A percentile compares a stretch with the other conserved stretches of the same genome.
These are phyloP conservation scores for Acer campestre DNA, from an alignment of 345 rosid species.

Conservation along the genomic window DNA sequence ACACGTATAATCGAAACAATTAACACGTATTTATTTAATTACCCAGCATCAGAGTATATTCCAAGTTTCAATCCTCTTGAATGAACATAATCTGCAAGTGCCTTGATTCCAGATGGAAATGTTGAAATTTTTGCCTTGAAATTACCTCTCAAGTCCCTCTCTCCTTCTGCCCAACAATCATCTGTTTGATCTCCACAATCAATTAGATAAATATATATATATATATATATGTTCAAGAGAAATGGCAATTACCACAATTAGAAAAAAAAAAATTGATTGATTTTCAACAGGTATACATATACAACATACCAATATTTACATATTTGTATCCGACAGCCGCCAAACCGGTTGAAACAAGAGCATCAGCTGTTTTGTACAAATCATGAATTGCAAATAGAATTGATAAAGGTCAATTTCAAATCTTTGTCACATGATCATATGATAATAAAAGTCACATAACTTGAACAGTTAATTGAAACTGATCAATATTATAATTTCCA, in stretches of 20 bases:
- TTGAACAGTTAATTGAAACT: neutral
- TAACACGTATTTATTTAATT: slow-evolving; percentile 11
- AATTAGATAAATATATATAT: too few relatives aligned
- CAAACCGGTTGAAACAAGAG: slow-evolving; percentile 57
- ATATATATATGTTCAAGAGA: neutral
- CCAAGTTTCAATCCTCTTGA: slow-evolving; percentile 55
- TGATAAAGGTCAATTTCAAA: slow-evolving; percentile 3
- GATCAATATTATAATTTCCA: neutral
- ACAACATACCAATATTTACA: slow-evolving; percentile 54
- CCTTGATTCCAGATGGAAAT: slow-evolving; percentile 61
- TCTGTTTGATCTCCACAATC: slow-evolving; percentile 30
- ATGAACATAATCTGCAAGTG: slow-evolving; percentile 53
- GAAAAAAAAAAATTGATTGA: too few relatives aligned
- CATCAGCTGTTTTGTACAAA: slow-evolving; percentile 43
- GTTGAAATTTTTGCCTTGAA: slow-evolving; percentile 36
- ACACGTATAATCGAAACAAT: neutral
- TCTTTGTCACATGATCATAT: neutral
- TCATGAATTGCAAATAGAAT: neutral
- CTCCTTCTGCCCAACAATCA: slow-evolving; percentile 58
- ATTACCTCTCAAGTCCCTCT: slow-evolving; percentile 46
- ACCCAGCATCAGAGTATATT: slow-evolving; percentile 61
- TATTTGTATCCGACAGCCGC: slow-evolving; percentile 50
- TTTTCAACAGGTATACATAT: too few relatives aligned
- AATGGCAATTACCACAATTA: neutral
- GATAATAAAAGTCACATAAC: neutral